phyloP scores from a whole-genome alignment of 768 basidiomycete species.

The Candolleomyces aberdarensis region DNA sequence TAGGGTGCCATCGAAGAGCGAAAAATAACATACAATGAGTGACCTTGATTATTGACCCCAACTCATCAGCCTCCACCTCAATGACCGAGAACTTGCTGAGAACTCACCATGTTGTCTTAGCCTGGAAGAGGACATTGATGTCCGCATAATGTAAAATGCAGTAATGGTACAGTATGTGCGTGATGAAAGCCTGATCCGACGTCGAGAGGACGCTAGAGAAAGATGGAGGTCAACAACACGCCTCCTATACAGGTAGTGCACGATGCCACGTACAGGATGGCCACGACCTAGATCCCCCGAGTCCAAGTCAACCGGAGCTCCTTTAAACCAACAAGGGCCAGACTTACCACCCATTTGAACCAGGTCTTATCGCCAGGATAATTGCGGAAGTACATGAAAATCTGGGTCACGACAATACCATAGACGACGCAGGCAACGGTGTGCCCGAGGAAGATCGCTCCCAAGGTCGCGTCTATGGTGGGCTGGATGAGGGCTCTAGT shows the following conservation, averaged over 20 bases:
- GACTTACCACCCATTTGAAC: conserved; percentile 52
- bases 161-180: conserved; percentile 56
- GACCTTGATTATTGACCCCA: conserved; percentile 32
- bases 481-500: conserved; percentile 2
- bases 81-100: neutral
- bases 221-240: neutral
- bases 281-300: conserved; percentile 29
- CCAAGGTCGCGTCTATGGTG: conserved; percentile 38
- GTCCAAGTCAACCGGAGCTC: neutral
- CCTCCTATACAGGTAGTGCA: neutral
- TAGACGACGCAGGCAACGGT: conserved; percentile 49
- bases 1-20: conserved; percentile 1
- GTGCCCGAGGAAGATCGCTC: conserved; percentile 60
- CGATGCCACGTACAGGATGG: conserved; percentile 32
- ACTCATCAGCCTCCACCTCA: conserved; percentile 3
- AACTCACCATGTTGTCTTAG: conserved; percentile 45
- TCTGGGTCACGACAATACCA: conserved; percentile 53
- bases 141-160: conserved; percentile 43
- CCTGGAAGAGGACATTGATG: conserved; percentile 29
- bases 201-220: conserved; percentile 46
- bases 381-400: conserved; percentile 50
- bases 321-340: neutral
- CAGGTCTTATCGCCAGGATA: conserved; percentile 51
- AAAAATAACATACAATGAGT: conserved; percentile 40
- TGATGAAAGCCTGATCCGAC: conserved; percentile 54